Conservation (phyloP, 345 rosid species). For the Hibiscus trionum region DNA sequence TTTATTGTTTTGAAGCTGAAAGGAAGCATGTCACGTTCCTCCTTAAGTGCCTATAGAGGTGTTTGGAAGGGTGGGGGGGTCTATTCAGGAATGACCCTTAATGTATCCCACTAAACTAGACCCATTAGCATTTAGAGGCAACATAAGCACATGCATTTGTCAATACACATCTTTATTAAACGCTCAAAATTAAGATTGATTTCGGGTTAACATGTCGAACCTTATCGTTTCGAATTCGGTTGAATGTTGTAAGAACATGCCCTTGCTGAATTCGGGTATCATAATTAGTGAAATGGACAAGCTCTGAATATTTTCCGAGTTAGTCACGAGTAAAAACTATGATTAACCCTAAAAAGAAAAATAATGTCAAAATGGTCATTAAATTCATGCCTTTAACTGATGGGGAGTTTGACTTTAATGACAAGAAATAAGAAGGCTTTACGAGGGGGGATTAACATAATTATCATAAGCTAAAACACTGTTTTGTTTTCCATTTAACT, state of each 20-base stretch:
- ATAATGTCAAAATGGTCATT: no score
- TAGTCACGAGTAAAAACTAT: neutral
- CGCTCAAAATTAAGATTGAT: neutral
- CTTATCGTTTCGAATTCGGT: neutral
- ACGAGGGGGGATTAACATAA: no score
- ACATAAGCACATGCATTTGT: slow-evolving; percentile 40
- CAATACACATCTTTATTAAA: slow-evolving; percentile 2
- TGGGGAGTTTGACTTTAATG: slow-evolving; percentile 20
- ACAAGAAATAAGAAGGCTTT: slow-evolving; percentile 10
- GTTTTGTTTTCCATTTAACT: slow-evolving; percentile 13
- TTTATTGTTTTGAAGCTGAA: neutral
- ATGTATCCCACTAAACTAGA: slow-evolving; percentile 25
- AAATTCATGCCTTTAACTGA: neutral
- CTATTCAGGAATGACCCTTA: slow-evolving; percentile 25
- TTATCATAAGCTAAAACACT: neutral
- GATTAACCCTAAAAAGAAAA: no score
- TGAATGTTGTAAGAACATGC: no score
- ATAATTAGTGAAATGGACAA: slow-evolving; percentile 5
- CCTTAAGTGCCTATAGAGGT: slow-evolving; percentile 2
- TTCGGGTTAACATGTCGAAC: neutral
- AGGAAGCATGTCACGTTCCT: slow-evolving; percentile 38
- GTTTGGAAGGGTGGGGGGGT: slow-evolving; percentile 7
- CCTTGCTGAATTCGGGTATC: neutral
- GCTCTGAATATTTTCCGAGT: slow-evolving; percentile 2
- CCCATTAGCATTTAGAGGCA: slow-evolving; percentile 14